These are phyloP conservation scores for Aegilops tauschii DNA, from an alignment of 176 grass and related monocot species.

Conservation along the genomic window DNA sequence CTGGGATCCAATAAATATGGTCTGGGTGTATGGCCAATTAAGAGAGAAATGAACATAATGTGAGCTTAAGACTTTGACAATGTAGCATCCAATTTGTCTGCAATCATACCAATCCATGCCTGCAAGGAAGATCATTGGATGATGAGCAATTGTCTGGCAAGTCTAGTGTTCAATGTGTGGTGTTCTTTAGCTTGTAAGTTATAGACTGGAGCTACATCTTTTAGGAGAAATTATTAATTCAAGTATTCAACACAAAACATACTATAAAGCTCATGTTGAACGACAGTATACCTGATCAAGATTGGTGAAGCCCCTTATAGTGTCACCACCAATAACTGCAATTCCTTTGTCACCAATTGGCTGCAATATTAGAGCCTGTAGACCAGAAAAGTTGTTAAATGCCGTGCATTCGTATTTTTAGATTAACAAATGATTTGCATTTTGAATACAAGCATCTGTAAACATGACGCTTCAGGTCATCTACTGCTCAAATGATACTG, in stretches of 20 bases:
- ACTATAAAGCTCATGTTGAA: background rate
- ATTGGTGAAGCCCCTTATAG: conserved; percentile 81
- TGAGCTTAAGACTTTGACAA: conserved; percentile 50
- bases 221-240: background rate
- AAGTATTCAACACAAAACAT: background rate
- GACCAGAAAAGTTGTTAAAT: background rate
- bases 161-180: background rate
- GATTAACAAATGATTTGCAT: background rate
- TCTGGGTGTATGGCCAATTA: background rate
- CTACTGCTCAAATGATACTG: background rate
- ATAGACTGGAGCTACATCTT: background rate
- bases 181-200: background rate
- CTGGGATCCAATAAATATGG: background rate
- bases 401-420: background rate
- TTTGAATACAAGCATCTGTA: background rate
- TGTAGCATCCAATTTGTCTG: conserved; percentile 82
- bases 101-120: conserved; percentile 89
- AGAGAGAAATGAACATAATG: background rate
- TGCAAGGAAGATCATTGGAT: conserved; percentile 30
- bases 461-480: background rate
- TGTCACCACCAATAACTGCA: conserved; percentile 76
- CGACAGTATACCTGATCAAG: conserved; percentile 58
- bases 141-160: background rate
- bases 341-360: conserved; percentile 81
- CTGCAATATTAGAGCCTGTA: conserved; percentile 77